These are phyloP conservation scores for Nicotiana paniculata DNA, from an alignment of 257 asterid genomes.

Conservation along the genomic window DNA sequence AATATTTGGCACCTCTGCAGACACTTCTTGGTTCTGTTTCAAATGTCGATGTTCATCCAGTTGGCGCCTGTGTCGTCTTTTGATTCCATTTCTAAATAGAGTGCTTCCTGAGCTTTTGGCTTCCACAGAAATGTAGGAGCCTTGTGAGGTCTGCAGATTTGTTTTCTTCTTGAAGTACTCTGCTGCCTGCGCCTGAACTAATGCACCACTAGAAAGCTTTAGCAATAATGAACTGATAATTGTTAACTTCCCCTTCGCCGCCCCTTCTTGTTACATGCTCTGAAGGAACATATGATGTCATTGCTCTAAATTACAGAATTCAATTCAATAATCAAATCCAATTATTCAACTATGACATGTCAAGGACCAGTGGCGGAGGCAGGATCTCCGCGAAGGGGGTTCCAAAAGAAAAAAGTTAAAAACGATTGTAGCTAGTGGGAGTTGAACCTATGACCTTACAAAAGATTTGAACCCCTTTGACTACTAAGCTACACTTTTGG, in stretches of 20 bases:
- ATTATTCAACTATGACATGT: background rate
- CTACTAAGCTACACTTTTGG: too few species aligned
- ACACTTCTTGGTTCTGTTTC: background rate
- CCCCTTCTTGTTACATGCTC: background rate
- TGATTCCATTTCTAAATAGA: conserved; percentile 60
- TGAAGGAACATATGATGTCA: background rate
- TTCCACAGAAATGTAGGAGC: conserved; percentile 18
- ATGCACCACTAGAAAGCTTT: conserved; percentile 19
- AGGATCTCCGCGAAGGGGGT: too few species aligned
- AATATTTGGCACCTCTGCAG: conserved; percentile 8
- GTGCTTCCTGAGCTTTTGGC: conserved; percentile 48
- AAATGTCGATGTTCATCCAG: conserved; percentile 24
- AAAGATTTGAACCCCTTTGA: too few species aligned
- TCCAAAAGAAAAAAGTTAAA: too few species aligned
- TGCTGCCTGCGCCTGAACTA: conserved; percentile 75
- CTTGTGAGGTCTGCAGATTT: conserved; percentile 22
- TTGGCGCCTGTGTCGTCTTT: conserved; percentile 40
- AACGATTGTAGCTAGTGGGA: too few species aligned
- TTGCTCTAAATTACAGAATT: background rate
- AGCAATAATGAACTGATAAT: conserved; percentile 3
- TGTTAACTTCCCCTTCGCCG: background rate
- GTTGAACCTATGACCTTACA: too few species aligned
- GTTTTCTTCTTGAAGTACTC: conserved; percentile 50
- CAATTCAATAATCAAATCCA: background rate
- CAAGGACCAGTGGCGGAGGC: background rate